Conservation (phyloP, 495 filamentous ascomycete species). For the Tuber magnatum region DNA sequence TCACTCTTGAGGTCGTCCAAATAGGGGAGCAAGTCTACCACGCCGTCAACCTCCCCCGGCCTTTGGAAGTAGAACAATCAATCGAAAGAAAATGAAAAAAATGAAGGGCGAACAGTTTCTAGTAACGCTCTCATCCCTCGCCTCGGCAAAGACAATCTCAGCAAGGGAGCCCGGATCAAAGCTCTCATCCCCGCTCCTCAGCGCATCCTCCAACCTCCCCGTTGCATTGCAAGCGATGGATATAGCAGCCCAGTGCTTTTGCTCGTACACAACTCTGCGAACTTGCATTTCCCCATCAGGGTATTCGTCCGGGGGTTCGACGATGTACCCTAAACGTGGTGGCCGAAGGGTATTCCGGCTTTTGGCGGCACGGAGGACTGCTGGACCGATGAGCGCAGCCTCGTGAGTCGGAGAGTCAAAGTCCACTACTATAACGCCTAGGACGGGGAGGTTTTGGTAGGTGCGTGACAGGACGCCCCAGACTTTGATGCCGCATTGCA, state of each 20-base stretch:
- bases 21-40: neutral
- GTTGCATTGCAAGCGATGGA: slow-evolving; percentile 63
- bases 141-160: slow-evolving; percentile 54
- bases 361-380: slow-evolving; percentile 46
- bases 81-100: neutral
- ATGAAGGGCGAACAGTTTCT: slow-evolving; percentile 5
- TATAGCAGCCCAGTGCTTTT: slow-evolving; percentile 57
- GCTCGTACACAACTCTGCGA: slow-evolving; percentile 56
- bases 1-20: neutral
- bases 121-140: slow-evolving; percentile 53
- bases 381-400: slow-evolving; percentile 54
- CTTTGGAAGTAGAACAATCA: neutral
- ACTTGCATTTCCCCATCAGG: slow-evolving; percentile 54
- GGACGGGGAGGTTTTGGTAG: slow-evolving; percentile 46
- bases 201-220: slow-evolving; percentile 51
- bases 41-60: neutral
- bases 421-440: slow-evolving; percentile 59
- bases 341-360: slow-evolving; percentile 41
- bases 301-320: slow-evolving; percentile 51
- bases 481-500: slow-evolving; percentile 29
- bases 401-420: slow-evolving; percentile 51
- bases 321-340: slow-evolving; percentile 48
- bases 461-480: slow-evolving; percentile 54
- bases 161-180: slow-evolving; percentile 59
- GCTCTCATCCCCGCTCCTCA: slow-evolving; percentile 51